Evolutionary conservation across 75 land plant species (phyloP), one percentile per base, ranked within the genome.

Genomic region (Isoetes taiwanensis): DNA sequence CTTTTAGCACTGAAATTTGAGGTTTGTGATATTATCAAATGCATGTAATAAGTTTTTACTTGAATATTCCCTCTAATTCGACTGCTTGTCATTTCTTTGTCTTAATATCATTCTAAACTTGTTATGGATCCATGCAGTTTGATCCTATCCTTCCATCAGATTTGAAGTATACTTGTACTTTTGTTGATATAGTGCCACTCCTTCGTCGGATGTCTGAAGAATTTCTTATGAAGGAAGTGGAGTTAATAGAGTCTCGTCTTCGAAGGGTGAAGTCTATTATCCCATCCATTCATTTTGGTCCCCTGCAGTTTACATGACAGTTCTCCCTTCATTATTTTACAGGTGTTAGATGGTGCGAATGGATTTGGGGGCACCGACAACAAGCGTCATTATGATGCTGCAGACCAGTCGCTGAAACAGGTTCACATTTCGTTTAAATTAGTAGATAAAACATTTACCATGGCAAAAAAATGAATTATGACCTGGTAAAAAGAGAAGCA

Each of bases 331-430:
- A 19, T n/a, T 33, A 28, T 30, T 26, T 43, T 26, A 42, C 56
- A 93, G 98, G 89, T 79, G 59, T 71, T 93, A 63, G 81, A 84
- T 78, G 67, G 74, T 34, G 90, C 96, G 14, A 77, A 88, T 77
- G 89, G 95, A 32, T 88, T 87, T 62, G 78, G 85, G 48, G 70
- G 71, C 54, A 84, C 94, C 2, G 82, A 88, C 54, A 70, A 69
- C 48, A 70, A 55, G 58, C 72, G 76, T 30, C 61, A 80, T 24
- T 81, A 67, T 62, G 81, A 93, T 27, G 76, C 70, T 32, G 83
- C 84, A 41, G 79, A 79, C 41, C 74, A 79, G 57, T 66, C 86
- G 25, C 59, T 81, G 23, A 80, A 84, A 42, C 70, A 76, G 73
- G 83, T 79, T 14, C 32, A 21, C 58, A 50, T 28, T 39, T 38